phyloP scores from a whole-genome alignment of 306 rosid species.

The Benincasa hispida region DNA sequence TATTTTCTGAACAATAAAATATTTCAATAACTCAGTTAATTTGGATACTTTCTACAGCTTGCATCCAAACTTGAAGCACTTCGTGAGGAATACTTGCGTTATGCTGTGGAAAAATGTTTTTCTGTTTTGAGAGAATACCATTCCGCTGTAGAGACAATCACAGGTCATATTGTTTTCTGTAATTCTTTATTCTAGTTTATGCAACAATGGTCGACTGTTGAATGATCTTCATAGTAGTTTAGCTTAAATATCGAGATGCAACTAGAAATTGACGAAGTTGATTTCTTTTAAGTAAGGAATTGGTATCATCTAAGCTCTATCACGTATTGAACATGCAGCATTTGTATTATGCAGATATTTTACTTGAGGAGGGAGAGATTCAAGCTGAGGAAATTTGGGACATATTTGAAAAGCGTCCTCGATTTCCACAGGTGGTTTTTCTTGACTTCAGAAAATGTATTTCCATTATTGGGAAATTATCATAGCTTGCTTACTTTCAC shows the following conservation, averaged over 20 bases:
- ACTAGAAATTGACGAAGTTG: neutral
- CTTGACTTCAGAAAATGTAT: neutral
- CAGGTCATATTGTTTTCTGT: conserved; percentile 43
- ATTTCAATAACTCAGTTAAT: neutral
- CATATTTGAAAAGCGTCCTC: conserved; percentile 54
- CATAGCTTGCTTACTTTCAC: neutral
- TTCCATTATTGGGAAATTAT: neutral
- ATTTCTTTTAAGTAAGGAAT: neutral
- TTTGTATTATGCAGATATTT: conserved; percentile 45
- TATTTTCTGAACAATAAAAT: neutral
- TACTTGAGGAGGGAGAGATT: conserved; percentile 74
- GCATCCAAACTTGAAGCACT: conserved; percentile 85
- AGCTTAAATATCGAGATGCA: neutral
- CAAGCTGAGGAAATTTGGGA: conserved; percentile 76
- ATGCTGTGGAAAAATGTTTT: conserved; percentile 62
- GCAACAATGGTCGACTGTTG: conserved; percentile 4
- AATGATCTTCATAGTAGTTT: neutral
- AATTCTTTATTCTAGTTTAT: conserved; percentile 9
- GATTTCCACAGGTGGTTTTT: conserved; percentile 60
- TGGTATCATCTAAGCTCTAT: neutral
- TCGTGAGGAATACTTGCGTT: conserved; percentile 91
- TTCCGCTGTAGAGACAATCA: conserved; percentile 82
- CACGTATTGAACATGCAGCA: neutral
- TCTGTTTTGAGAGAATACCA: conserved; percentile 61
- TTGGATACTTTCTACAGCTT: conserved; percentile 44